Percentiles rank a stretch among this genome's conserved stretches.
These are phyloP conservation scores for Phytopythium helicoides DNA, from an alignment of 352 stramenopile genomes.

Conservation along the genomic window DNA sequence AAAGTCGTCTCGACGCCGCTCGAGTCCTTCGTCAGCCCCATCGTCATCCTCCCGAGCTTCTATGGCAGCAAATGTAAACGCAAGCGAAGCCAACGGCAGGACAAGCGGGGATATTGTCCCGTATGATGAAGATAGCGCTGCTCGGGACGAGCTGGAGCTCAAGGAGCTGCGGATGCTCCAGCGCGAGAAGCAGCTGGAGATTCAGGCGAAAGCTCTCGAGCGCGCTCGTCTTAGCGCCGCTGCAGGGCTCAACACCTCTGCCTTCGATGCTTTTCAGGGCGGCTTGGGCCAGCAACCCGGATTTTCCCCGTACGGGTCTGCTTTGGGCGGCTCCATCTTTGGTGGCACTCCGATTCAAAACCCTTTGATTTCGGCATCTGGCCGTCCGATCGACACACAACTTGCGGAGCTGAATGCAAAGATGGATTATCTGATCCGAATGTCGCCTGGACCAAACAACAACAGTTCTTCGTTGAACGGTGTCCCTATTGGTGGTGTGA, in stretches of 20 bases:
- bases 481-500: conserved; percentile 25
- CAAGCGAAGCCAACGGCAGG: conserved; percentile 7
- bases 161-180: conserved; percentile 53
- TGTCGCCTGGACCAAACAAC: conserved; percentile 18
- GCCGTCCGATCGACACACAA: conserved; percentile 40
- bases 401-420: conserved; percentile 71
- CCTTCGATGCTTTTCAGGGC: conserved; percentile 23
- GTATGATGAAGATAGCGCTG: conserved; percentile 35
- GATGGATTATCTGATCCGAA: conserved; percentile 78
- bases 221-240: conserved; percentile 24
- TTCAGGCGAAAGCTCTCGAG: conserved; percentile 43
- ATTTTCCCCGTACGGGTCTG: conserved; percentile 1
- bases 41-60: neutral
- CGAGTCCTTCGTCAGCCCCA: conserved; percentile 15
- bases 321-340: conserved; percentile 12
- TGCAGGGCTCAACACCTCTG: conserved; percentile 7
- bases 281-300: conserved; percentile 12
- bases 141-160: conserved; percentile 51
- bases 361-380: conserved; percentile 24
- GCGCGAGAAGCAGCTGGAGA: conserved; percentile 51
- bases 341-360: neutral
- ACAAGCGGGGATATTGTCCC: conserved; percentile 46
- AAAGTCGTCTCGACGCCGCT: conserved; percentile 32
- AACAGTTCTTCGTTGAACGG: neutral
- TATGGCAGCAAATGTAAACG: neutral